Base-by-base conservation (phyloP, 768 basidiomycete genomes). In the Tulasnella sp. region DNA sequence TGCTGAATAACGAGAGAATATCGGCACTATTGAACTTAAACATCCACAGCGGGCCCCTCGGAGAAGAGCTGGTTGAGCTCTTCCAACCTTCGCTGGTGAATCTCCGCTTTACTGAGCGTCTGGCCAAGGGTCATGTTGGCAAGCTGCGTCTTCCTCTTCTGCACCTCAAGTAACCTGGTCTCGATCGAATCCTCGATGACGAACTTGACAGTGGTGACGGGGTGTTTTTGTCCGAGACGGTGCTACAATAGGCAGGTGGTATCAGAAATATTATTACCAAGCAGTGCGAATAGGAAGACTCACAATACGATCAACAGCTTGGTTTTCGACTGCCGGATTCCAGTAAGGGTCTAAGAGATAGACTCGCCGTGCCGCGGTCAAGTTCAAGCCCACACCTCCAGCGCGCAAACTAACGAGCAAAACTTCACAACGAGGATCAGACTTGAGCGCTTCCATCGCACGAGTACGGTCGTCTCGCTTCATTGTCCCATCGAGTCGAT, bases 311-410 rank as follows among this genome's bases (percentile, higher is more conserved):
- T 99, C 96, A 27, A 97, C 90, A 19, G 93, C 94, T 72, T 97
- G 94, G 67, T 96, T 92, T 73, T 98, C 92, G 4, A 93, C 92
- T 19, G 92, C 92, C 15, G 92, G 92, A 66, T 96, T 96, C 92
- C 92, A 97, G 70, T 96, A 97, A 43, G 92, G 92, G 72, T 97
- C 92, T 83, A 98, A 92, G 44, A 99, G 73, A 70, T 96, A 98
- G 17, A 89, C 92, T 55, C 84, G 87, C 67, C 85, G 88, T 49
- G 94, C 96, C 17, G 92, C 85, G 0, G 94, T 97, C 46, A 98
- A 78, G 70, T 98, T 99, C 58, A 99, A 74, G 15, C 94, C 96
- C 4, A 99, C 96, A 55, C 96, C 96, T 54, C 96, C 96, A 5
- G 96, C 96, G 67, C 94, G 88, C 64, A 98, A 76, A 68, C 92